A percentile compares a stretch with the other conserved stretches of the same genome.
phyloP scores from a whole-genome alignment of 345 rosid species.

The Erodium maritimum region DNA sequence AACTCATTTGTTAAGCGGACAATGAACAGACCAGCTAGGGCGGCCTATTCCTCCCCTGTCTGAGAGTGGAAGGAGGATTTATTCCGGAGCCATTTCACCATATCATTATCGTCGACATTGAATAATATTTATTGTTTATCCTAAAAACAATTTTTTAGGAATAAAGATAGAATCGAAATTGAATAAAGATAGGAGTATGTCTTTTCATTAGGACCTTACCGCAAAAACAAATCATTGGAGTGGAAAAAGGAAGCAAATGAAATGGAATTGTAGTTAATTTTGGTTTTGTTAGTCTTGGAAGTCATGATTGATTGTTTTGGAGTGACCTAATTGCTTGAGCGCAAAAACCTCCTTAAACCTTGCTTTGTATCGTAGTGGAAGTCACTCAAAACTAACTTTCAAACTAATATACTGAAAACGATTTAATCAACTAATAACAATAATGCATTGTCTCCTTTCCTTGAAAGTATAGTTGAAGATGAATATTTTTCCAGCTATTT shows the following conservation, averaged over 20 bases:
- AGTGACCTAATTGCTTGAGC: constrained; percentile 52
- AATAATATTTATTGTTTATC: no score
- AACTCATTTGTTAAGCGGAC: no score
- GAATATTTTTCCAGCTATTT: constrained; percentile 9
- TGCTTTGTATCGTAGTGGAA: constrained; percentile 34
- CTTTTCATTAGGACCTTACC: no score
- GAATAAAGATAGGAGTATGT: no score
- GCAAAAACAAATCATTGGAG: not conserved
- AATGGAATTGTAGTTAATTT: not conserved
- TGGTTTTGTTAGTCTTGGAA: not conserved
- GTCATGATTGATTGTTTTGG: constrained; percentile 13
- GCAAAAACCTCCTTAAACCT: constrained; percentile 49
- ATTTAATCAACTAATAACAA: constrained; percentile 6
- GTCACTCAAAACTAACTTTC: constrained; percentile 34
- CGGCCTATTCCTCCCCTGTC: no score
- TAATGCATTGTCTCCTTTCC: not conserved
- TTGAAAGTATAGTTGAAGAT: not conserved
- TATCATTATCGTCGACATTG: no score
- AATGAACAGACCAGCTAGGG: no score
- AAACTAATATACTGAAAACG: constrained; percentile 13
- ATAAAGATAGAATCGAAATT: no score
- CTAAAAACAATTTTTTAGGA: no score
- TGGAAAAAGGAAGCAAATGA: no score
- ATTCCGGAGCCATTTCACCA: no score
- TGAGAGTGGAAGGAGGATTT: no score